Percentiles rank a stretch among this genome's conserved stretches.
Conservation (phyloP, 2,329 filamentous ascomycete species). For the Neonectria faginata region DNA sequence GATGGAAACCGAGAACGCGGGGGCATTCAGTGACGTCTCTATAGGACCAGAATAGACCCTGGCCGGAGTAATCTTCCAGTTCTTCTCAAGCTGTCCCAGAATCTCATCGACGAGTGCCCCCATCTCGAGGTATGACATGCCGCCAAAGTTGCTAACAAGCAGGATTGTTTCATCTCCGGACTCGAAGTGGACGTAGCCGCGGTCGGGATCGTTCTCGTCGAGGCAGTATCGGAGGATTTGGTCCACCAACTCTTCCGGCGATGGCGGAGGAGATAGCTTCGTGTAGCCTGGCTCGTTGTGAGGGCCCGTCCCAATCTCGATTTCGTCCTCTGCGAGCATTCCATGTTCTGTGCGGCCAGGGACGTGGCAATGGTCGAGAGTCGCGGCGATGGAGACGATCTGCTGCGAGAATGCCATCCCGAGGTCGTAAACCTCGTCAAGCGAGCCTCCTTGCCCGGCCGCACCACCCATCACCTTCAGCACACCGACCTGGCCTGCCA, state of each 20-base stretch:
- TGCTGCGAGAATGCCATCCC: conserved; percentile 62
- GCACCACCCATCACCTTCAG: conserved; percentile 68
- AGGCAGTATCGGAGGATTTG: conserved; percentile 71
- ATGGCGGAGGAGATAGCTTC: conserved; percentile 65
- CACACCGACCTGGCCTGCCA: conserved; percentile 71
- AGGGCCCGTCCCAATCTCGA: conserved; percentile 74
- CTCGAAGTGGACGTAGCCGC: conserved; percentile 62
- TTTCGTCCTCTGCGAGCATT: conserved; percentile 61
- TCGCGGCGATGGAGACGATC: conserved; percentile 68
- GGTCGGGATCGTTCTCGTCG: conserved; percentile 64
- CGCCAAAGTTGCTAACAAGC: conserved; percentile 70
- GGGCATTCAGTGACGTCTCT: conserved; percentile 79
- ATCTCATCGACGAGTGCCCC: conserved; percentile 66
- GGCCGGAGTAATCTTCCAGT: conserved; percentile 63
- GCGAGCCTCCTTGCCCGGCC: conserved; percentile 58
- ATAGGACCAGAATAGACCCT: conserved; percentile 72
- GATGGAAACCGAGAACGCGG: conserved; percentile 76
- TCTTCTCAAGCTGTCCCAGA: conserved; percentile 59
- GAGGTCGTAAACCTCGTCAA: conserved; percentile 64
- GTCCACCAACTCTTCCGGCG: conserved; percentile 62
- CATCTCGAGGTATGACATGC: conserved; percentile 68
- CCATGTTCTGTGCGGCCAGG: conserved; percentile 63
- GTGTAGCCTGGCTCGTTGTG: conserved; percentile 74
- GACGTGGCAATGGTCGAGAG: conserved; percentile 71
- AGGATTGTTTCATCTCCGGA: conserved; percentile 62